phyloP scores from a whole-genome alignment of 345 rosid species.

The Sonneratia caseolaris region DNA sequence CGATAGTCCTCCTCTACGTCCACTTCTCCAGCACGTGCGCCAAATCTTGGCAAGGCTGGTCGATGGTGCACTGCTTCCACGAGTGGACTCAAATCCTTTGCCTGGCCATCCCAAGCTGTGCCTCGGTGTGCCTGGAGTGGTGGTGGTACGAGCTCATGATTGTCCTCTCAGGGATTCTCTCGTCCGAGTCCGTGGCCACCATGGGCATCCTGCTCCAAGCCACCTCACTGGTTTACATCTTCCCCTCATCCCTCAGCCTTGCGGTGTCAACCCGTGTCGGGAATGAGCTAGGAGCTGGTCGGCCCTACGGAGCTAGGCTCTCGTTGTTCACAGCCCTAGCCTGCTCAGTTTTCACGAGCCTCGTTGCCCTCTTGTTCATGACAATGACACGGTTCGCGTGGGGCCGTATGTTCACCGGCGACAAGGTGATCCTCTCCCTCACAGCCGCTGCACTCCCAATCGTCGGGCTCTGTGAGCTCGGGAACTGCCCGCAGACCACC shows the following conservation, averaged over 20 bases:
- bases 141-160: constrained; percentile 66
- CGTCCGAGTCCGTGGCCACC: constrained; percentile 34
- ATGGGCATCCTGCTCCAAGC: constrained; percentile 50
- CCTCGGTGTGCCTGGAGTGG: constrained; percentile 52
- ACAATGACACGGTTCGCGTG: constrained; percentile 29
- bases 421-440: constrained; percentile 27
- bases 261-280: constrained; percentile 46
- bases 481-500: constrained; percentile 51
- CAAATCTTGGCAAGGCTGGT: constrained; percentile 42
- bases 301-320: constrained; percentile 24
- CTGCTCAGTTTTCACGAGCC: constrained; percentile 25
- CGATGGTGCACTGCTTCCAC: constrained; percentile 20
- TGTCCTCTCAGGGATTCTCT: constrained; percentile 32
- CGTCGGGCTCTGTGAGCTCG: constrained; percentile 45
- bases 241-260: constrained; percentile 35
- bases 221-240: constrained; percentile 39
- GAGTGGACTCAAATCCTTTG: constrained; percentile 37
- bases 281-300: constrained; percentile 35
- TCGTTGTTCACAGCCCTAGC: constrained; percentile 26
- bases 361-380: constrained; percentile 25
- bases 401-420: constrained; percentile 36
- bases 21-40: constrained; percentile 24
- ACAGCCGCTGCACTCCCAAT: constrained; percentile 35
- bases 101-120: constrained; percentile 38
- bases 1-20: constrained; percentile 26